Percentiles rank a stretch among this genome's conserved stretches.
These are phyloP conservation scores for Solanum pinnatisectum DNA, from an alignment of 257 asterid genomes.

Conservation along the genomic window DNA sequence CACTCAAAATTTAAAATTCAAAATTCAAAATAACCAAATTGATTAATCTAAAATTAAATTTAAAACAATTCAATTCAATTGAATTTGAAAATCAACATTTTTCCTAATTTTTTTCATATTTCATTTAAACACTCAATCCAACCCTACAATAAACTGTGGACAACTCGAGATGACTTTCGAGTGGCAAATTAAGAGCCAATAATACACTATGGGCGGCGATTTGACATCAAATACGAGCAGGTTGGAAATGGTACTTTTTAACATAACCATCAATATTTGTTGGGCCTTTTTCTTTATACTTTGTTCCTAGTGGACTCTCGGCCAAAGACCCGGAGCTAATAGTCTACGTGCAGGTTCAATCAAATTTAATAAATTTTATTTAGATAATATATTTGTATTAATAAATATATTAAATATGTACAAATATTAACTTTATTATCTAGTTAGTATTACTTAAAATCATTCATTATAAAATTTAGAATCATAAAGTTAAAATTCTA, in stretches of 20 bases:
- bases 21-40: not conserved
- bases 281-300: not conserved
- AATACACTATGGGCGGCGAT: not conserved
- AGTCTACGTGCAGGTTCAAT: not conserved
- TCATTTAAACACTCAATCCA: too few species aligned
- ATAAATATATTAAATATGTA: not conserved
- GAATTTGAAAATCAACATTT: too few species aligned
- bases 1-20: not conserved
- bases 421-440: not conserved
- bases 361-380: not conserved
- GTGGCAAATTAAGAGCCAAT: not conserved
- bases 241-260: not conserved
- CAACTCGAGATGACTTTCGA: not conserved
- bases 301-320: not conserved
- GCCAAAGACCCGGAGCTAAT: too few species aligned
- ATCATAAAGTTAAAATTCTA: not conserved
- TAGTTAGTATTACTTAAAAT: not conserved
- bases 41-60: not conserved
- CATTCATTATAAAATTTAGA: not conserved
- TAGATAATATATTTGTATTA: not conserved
- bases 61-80: too few species aligned
- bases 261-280: not conserved
- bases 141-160: not conserved
- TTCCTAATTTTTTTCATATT: too few species aligned
- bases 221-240: not conserved